Base-by-base conservation (phyloP, 352 stramenopile genomes). In the Globisporangium orthogonon region DNA sequence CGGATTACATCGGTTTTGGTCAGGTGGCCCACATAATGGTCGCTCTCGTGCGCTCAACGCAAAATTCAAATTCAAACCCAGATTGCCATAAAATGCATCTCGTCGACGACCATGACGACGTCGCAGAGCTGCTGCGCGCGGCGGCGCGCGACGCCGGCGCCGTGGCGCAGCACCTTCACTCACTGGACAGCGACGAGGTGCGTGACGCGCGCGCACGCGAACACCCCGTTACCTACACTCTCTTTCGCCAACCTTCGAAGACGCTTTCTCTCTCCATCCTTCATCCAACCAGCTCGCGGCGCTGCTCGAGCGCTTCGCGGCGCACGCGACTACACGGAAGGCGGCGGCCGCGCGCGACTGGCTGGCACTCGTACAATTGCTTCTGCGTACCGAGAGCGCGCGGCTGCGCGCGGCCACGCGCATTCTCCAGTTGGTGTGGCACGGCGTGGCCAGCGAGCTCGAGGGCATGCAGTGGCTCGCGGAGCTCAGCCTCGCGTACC, bases 391-490 rank as follows among this genome's bases (percentile, higher is more conserved):
- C 23, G 62, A 84, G 18, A 39, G 67, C 14, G 78, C 77, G 17
- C 70, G 82, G 9, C 63, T 87, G 28, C 77, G 74, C 29, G 76
- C 82, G 7, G 69, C 74, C 18, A 86, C 73, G 15, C 69, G 73
- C 23, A 74, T 89, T 53, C 65, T 89, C 28, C 71, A 85, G 61
- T 50, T 74, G 33, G 61, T 91, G 18, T 86, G 82, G 54, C 64
- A 67, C 4, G 74, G 79, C 29, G 69, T 62, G 17, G 58, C 66
- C 30, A 91, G 72, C 50, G 83, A 94, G 47, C 63, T 91, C 43
- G 78, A 89, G 61, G 72, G 70, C 46, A 83, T 85, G 70, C 79
- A 88, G 58, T 86, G 86, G 65, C 67, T 91, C 48, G 85, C 82
- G 1, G 84, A 94, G 66, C 71, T 94, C 28, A 83, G 66, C 40